Evolutionary conservation across 176 grass and related monocot species (phyloP), one percentile per base, ranked within the genome.

Genomic region (Cenchrus purpureus): DNA sequence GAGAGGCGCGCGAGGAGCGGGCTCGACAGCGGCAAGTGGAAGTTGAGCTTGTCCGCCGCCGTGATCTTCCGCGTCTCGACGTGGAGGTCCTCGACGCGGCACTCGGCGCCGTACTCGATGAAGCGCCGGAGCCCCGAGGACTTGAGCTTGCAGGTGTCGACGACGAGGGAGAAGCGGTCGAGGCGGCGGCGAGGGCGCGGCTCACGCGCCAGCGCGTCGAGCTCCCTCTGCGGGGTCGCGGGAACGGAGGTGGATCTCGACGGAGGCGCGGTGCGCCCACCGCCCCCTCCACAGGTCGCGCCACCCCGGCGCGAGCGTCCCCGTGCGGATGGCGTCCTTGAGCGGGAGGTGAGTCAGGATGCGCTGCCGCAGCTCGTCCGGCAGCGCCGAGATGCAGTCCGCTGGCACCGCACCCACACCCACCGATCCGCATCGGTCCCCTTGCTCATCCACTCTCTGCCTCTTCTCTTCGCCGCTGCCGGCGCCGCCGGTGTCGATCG

Each of bases 291-390:
- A 94, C 55, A 87, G 86, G 45, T 53, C 56, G 80, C 82, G 68
- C 74, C 92, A 97, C 10, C 11, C 51, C 71, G 43, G 34, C 28
- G 80, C 90, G 53, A 94, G 48, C 37, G 48, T 77, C 49, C 46
- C 80, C 15, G 83, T 83, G 79, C 80, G 76, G 57, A 97, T 86
- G 28, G 89, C 89, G 34, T 63, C 76, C 86, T 86, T 87, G 68
- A 93, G 74, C 28, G 84, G 87, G 22, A 97, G 87, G 49, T 74
- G 65, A 16, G 42, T 61, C 44, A 97, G 82, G 78, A 97, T 90
- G 55, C 61, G 78, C 12, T 81, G 70, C 20, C 83, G 79, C 57
- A 90, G 44, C 17, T 54, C 85, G 20, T 95, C 90, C 19, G 90
- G 90, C 1, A 95, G 79, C 10, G 34, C 75, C 9, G 71, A 81